These are phyloP conservation scores for Guadua angustifolia DNA, from an alignment of 176 grass and related monocot genomes.

Conservation along the genomic window DNA sequence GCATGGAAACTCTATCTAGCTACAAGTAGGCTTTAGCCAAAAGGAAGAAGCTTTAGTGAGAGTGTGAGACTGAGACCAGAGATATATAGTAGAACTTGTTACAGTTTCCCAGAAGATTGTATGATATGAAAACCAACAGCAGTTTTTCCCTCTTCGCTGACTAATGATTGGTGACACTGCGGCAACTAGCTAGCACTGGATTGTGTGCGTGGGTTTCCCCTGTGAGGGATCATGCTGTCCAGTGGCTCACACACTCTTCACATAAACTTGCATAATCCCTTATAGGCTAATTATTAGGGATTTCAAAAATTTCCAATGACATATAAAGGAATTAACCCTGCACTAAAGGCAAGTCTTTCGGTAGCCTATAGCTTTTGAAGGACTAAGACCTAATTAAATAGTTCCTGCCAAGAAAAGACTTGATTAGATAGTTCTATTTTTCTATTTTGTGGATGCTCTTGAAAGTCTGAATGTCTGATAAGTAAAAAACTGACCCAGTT, in stretches of 20 bases:
- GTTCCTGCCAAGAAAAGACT: not conserved
- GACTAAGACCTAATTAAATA: not conserved
- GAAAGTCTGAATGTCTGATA: not conserved
- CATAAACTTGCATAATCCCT: too few species aligned
- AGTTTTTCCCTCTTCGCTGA: not conserved
- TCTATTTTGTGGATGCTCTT: not conserved
- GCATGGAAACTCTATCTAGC: too few species aligned
- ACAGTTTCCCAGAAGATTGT: not conserved
- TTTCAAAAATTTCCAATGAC: too few species aligned
- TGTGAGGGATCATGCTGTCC: not conserved
- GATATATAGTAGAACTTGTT: too few species aligned
- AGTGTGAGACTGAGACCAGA: too few species aligned
- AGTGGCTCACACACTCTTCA: not conserved
- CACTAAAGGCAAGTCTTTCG: constrained; percentile 20
- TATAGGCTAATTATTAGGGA: too few species aligned
- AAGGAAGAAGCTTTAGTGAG: constrained; percentile 15
- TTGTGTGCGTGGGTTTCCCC: not conserved
- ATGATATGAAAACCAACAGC: not conserved
- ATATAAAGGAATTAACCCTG: too few species aligned
- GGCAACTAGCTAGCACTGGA: constrained; percentile 22
- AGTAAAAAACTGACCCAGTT: too few species aligned
- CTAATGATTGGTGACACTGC: constrained; percentile 42
- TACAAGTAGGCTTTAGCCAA: not conserved
- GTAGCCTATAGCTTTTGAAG: not conserved
- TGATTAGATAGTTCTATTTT: not conserved